Conservation (phyloP, 2,329 filamentous ascomycete genomes). For the Epichloe hybrida region DNA sequence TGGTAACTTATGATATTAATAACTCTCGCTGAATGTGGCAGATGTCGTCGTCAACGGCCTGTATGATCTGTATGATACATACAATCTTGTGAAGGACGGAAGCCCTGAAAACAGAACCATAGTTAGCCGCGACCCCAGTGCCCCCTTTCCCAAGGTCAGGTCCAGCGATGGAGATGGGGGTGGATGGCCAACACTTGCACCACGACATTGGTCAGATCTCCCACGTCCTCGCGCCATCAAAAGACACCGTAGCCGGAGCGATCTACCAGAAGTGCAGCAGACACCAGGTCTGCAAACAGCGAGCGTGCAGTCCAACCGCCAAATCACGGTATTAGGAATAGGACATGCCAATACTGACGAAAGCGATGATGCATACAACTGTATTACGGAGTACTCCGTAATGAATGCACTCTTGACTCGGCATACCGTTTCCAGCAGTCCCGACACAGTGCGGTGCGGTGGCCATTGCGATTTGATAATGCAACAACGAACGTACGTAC, state of each 20-base stretch:
- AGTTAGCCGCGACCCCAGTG: background rate
- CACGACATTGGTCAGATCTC: no score
- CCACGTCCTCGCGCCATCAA: no score
- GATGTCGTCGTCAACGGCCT: background rate
- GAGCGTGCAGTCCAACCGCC: background rate
- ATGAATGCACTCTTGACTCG: conserved; percentile 1
- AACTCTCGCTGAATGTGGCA: background rate
- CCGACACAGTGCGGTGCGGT: conserved; percentile 3
- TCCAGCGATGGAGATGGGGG: background rate
- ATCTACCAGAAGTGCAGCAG: background rate
- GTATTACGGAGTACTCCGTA: no score
- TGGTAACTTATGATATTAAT: no score
- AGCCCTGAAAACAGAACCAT: background rate
- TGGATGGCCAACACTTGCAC: background rate
- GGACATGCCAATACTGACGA: background rate
- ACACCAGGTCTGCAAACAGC: background rate
- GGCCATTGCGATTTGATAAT: conserved; percentile 1
- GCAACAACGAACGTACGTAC: background rate
- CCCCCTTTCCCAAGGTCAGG: background rate
- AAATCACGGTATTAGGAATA: background rate
- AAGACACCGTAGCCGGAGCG: no score
- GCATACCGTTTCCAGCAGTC: conserved; percentile 10
- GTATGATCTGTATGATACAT: no score
- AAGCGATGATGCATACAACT: background rate
- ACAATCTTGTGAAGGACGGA: background rate